Evolutionary conservation across 805 yeast genomes (phyloP), one percentile per base, ranked within the genome.

Genomic region (Pichia pseudocactophila): DNA sequence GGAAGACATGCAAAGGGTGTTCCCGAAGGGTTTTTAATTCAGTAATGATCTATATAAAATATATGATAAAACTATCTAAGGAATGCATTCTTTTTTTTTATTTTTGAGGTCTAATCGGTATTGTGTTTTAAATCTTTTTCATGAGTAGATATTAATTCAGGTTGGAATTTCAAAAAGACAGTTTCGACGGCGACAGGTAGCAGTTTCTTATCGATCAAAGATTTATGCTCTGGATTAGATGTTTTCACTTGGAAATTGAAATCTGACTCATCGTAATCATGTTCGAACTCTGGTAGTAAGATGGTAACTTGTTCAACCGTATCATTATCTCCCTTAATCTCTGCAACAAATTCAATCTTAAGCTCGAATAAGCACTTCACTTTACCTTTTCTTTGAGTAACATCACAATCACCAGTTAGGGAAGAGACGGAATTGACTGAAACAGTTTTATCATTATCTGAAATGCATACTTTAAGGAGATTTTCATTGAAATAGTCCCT

Each of bases 301-400:
- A 82, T 58, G 7, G 67, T 66, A 37, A 76, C 82, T 19, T 55
- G 51, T 34, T 64, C 50, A 16, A 62, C 58, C 37, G 64, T 68
- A 11, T 45, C 43, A 2, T 50, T 58, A 7, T 55, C 61, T 7
- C 59, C 64, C 25, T 56, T 51, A 12, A 74, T 69, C 30, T 58
- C 54, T 17, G 78, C 65, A 9, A 63, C 54, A 44, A 83, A 68
- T 48, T 65, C 68, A 37, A 83, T 58, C 36, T 65, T 64, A 69
- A 83, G 57, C 55, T 84, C 94, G 54, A 74, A 83, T 39, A 83
- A 79, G 55, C 90, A 82, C 53, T 77, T 73, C 20, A 80, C 85
- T 61, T 78, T 81, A 8, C 90, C 90, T 61, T 84, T 84, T 65
- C 94, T 74, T 61, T 84, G 90, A 18, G 86, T 79, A 12, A 84